phyloP scores from a whole-genome alignment of 2,329 filamentous ascomycete genomes.

The Fusarium beomiforme region DNA sequence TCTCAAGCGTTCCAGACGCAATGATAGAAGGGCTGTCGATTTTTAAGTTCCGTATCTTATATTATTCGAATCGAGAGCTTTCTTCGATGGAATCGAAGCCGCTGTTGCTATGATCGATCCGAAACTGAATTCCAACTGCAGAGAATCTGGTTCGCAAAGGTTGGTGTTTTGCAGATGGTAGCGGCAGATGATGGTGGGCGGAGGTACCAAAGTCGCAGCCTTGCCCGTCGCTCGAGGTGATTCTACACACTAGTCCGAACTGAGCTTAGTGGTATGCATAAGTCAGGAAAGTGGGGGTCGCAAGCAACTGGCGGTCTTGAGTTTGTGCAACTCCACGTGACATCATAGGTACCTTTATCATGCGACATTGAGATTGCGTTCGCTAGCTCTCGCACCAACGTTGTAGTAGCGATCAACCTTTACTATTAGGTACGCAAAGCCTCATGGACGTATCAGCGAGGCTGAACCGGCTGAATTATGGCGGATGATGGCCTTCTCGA shows the following conservation, averaged over 20 bases:
- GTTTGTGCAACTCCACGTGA: slow-evolving; percentile 44
- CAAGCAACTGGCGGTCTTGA: slow-evolving; percentile 5
- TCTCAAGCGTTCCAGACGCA: slow-evolving; percentile 36
- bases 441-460: slow-evolving; percentile 42
- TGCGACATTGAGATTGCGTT: slow-evolving; percentile 29
- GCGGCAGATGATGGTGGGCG: slow-evolving; percentile 36
- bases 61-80: not conserved
- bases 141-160: slow-evolving; percentile 8
- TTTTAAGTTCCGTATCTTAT: slow-evolving; percentile 3
- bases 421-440: slow-evolving; percentile 7
- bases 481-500: slow-evolving; percentile 69
- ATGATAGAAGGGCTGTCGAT: slow-evolving; percentile 26
- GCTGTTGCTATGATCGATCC: not conserved
- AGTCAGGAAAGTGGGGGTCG: slow-evolving; percentile 8
- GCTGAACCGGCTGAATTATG: slow-evolving; percentile 56
- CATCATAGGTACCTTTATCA: slow-evolving; percentile 41
- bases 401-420: slow-evolving; percentile 6
- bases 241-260: slow-evolving; percentile 26
- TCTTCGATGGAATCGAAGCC: not conserved
- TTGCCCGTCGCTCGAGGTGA: slow-evolving; percentile 42
- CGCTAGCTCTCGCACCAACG: slow-evolving; percentile 16
- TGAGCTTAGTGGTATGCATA: slow-evolving; percentile 43
- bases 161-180: slow-evolving; percentile 40
- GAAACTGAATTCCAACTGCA: slow-evolving; percentile 3
- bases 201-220: slow-evolving; percentile 44